phyloP scores from a whole-genome alignment of 2,329 filamentous ascomycete species.

The Hypoxylon sp. region DNA sequence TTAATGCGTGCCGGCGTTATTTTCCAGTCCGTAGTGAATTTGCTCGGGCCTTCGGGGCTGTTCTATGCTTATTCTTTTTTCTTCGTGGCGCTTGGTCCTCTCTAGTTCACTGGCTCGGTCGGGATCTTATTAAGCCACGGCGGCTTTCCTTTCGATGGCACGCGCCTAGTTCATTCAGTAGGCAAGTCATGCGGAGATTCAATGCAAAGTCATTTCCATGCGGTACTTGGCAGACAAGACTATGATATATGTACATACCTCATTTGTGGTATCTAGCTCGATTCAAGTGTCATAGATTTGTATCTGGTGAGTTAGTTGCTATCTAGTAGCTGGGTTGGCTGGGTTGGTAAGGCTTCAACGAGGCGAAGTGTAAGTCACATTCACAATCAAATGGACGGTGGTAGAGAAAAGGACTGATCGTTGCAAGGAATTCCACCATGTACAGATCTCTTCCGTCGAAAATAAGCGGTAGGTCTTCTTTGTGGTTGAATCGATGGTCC shows the following conservation, averaged over 20 bases:
- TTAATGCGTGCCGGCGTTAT: constrained; percentile 6
- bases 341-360: constrained; percentile 11
- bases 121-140: constrained; percentile 18
- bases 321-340: too few relatives aligned
- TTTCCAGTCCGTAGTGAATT: constrained; percentile 4
- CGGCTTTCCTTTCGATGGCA: constrained; percentile 22
- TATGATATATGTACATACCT: too few relatives aligned
- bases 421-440: constrained; percentile 28
- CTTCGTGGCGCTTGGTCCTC: constrained; percentile 9
- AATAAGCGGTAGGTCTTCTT: constrained; percentile 8
- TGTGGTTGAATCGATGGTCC: constrained; percentile 26
- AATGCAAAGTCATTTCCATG: constrained; percentile 2
- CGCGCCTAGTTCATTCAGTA: constrained; percentile 12
- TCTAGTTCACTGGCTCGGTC: constrained; percentile 12
- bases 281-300: not conserved
- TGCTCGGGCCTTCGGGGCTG: constrained; percentile 15
- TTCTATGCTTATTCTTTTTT: constrained; percentile 19
- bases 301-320: not conserved
- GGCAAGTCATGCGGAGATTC: constrained; percentile 12
- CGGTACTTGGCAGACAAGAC: not conserved
- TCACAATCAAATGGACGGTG: constrained; percentile 16
- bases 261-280: not conserved
- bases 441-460: constrained; percentile 23
- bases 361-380: constrained; percentile 28
- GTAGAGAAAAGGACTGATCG: constrained; percentile 29